phyloP scores from a whole-genome alignment of 148 eudicot genomes.

The Vaccinium darrowii region DNA sequence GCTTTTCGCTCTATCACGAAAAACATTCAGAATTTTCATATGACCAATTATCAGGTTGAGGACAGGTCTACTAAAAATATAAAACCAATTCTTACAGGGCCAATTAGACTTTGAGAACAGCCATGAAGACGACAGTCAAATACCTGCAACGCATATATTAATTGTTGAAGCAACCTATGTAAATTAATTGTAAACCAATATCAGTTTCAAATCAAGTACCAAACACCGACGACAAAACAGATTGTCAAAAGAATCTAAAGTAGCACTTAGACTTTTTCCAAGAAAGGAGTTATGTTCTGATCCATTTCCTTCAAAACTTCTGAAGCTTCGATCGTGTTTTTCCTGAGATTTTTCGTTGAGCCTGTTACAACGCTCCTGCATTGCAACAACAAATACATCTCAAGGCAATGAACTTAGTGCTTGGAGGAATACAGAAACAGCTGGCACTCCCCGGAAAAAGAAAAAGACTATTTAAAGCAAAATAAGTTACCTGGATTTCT shows the following conservation, averaged over 20 bases:
- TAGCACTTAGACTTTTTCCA: constrained; percentile 65
- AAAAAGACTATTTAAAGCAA: not conserved
- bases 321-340: constrained; percentile 17
- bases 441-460: not conserved
- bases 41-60: constrained; percentile 3
- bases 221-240: constrained; percentile 96
- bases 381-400: constrained; percentile 19
- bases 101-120: constrained; percentile 62
- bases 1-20: constrained; percentile 63
- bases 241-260: constrained; percentile 85
- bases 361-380: constrained; percentile 66
- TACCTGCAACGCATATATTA: constrained; percentile 41
- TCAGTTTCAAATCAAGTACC: constrained; percentile 43
- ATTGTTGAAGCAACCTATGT: not conserved
- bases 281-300: constrained; percentile 33
- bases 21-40: constrained; percentile 15
- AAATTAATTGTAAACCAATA: not conserved
- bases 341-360: constrained; percentile 50
- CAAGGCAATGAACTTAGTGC: not conserved
- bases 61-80: not conserved
- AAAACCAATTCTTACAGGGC: constrained; percentile 53
- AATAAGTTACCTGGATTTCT: constrained; percentile 58
- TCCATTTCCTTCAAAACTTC: constrained; percentile 20
- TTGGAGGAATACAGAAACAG: not conserved
- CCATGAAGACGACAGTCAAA: constrained; percentile 96